Evolutionary conservation across 805 yeast species (phyloP), one percentile per base, ranked within the genome.

Genomic region (Geotrichum ghanense): DNA sequence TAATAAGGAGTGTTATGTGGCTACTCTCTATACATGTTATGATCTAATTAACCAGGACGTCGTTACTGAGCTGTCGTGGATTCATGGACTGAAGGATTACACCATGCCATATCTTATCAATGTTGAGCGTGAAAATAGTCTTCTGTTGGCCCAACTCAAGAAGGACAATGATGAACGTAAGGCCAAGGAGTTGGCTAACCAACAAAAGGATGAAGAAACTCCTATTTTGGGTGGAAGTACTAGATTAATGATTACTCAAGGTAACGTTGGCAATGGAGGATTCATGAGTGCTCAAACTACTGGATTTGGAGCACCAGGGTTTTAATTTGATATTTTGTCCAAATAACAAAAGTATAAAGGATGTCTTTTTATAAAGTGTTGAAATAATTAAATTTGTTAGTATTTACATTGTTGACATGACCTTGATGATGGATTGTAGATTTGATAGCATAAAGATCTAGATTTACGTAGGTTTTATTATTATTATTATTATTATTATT

Each of bases 1-100:
- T 56, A 92, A 92, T 70, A 87, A 82, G 66, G 98, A 92, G 71
- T 85, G 95, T 58, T 84, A 87, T 62, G 83, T 88, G 58, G 97
- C 95, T 3, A 76, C 89, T 51, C 73, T 92, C 60, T 92, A 82
- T 69, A 71, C 86, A 3, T 85, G 94, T 59, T 92, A 92, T 65
- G 84, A 82, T 45, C 70, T 81, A 59, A 72, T 92, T 54, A 77
- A 78, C 45, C 79, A 78, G 54, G 98, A 92, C 60, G 80, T 81
- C 58, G 95, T 90, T 19, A 67, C 83, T 55, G 98, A 92, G 65
- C 69, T 88, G 54, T 74, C 95, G 26, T 92, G 99, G 98, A 72
- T 94, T 62, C 83, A 87, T 66, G 75, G 76, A 54, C 76, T 92
- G 67, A 76, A 69, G 52, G 90, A 89, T 64, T 86, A 81, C 69